phyloP scores from a whole-genome alignment of 1,139 yeast genomes.

The Saccharomyces pastorianus region DNA sequence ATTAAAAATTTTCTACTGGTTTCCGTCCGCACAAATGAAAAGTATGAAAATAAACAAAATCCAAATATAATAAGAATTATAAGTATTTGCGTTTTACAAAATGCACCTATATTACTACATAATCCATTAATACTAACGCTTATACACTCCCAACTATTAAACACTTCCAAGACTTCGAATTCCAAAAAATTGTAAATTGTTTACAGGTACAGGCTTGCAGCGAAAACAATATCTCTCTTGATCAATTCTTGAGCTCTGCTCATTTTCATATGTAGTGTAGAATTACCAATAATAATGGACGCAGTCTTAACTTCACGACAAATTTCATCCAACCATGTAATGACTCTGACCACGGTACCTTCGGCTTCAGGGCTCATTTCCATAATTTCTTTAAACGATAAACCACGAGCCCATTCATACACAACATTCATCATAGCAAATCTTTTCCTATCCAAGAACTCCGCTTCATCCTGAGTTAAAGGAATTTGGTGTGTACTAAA shows the following conservation, averaged over 20 bases:
- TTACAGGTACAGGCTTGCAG: conserved; percentile 84
- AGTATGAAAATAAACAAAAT: not conserved
- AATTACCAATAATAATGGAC: conserved; percentile 89
- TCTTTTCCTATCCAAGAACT: conserved; percentile 71
- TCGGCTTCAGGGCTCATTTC: conserved; percentile 83
- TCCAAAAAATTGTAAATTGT: not conserved
- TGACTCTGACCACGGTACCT: conserved; percentile 96
- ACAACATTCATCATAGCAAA: conserved; percentile 90
- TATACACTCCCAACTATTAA: not conserved
- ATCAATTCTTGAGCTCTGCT: conserved; percentile 86
- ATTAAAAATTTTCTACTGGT: not conserved
- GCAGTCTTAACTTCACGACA: conserved; percentile 94
- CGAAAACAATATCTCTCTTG: conserved; percentile 93
- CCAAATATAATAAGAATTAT: not conserved
- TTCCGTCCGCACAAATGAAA: conserved; percentile 1
- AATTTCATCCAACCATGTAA: conserved; percentile 86
- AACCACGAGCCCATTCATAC: conserved; percentile 96
- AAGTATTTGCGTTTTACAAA: not conserved
- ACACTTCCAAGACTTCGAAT: not conserved
- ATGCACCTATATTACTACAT: not conserved
- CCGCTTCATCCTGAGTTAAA: conserved; percentile 77
- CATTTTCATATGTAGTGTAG: conserved; percentile 80
- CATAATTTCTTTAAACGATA: conserved; percentile 86
- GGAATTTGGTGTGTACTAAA: conserved; percentile 63
- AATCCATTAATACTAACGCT: not conserved